phyloP scores from a whole-genome alignment of 148 eudicot genomes.

The Cornus kousa region DNA sequence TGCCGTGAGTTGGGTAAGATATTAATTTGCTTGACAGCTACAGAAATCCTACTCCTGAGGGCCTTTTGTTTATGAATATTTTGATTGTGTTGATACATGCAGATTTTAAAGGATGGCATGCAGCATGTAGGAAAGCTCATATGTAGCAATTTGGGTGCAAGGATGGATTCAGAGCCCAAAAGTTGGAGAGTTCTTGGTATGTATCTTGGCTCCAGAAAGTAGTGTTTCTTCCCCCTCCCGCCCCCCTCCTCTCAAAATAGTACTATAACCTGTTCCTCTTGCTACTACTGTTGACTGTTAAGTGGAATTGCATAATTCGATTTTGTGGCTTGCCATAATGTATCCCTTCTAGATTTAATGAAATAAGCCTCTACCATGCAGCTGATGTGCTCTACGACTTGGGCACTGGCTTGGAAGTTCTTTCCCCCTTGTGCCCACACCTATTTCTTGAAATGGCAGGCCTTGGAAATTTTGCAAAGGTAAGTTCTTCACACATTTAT shows the following conservation, averaged over 20 bases:
- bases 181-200: constrained; percentile 93
- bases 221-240: neutral
- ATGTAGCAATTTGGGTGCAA: constrained; percentile 95
- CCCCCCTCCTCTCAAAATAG: neutral
- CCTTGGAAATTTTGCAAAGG: constrained; percentile 98
- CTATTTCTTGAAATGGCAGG: constrained; percentile 96
- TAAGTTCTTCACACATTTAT: constrained; percentile 13
- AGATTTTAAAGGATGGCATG: constrained; percentile 98
- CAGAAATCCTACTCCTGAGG: neutral
- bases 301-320: constrained; percentile 2
- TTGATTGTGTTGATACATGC: constrained; percentile 17
- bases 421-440: constrained; percentile 95
- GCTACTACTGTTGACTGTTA: neutral
- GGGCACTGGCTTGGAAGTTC: constrained; percentile 93
- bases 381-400: constrained; percentile 96
- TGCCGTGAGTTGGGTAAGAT: constrained; percentile 94
- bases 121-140: constrained; percentile 94
- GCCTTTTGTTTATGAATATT: constrained; percentile 4
- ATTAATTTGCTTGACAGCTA: constrained; percentile 4
- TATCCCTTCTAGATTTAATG: constrained; percentile 5
- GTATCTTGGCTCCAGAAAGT: constrained; percentile 10
- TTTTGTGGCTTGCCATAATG: constrained; percentile 15
- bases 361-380: constrained; percentile 29
- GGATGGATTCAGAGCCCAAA: constrained; percentile 99
- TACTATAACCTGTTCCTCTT: neutral